Evolutionary conservation across 192 early-diverging fungal genomes (phyloP).

Genomic region (Phlyctochytrium bullatum): DNA sequence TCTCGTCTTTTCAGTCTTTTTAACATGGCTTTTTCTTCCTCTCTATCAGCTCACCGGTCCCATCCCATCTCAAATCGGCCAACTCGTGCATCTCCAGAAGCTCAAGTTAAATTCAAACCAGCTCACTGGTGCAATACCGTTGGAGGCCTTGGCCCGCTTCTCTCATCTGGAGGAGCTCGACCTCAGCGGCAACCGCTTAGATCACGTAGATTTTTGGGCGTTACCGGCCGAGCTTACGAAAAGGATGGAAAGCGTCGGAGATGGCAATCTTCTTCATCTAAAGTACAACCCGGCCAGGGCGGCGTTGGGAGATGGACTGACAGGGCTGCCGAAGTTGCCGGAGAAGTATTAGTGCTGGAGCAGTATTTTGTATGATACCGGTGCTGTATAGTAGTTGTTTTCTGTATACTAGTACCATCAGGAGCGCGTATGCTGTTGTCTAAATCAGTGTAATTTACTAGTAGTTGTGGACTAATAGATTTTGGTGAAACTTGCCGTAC

Average conservation of each 20-base stretch:
- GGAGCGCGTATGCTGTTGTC: too few relatives aligned
- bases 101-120: constrained; percentile 3
- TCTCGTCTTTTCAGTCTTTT: too few relatives aligned
- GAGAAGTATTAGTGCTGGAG: too few relatives aligned
- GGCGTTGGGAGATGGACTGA: background rate
- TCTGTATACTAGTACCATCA: too few relatives aligned
- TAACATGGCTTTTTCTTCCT: too few relatives aligned
- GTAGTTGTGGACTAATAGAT: too few relatives aligned
- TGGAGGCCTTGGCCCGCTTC: background rate
- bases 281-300: too few relatives aligned
- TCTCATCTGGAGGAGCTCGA: background rate
- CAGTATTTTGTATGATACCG: too few relatives aligned
- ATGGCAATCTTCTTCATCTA: background rate
- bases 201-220: too few relatives aligned
- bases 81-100: constrained; percentile 11
- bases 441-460: too few relatives aligned
- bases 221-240: background rate
- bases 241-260: background rate
- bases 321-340: background rate
- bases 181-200: background rate
- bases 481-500: too few relatives aligned
- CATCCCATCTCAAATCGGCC: constrained; percentile 19
- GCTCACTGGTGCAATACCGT: background rate
- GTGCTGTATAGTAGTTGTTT: too few relatives aligned
- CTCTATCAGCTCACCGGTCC: constrained; percentile 3